Base-by-base conservation (phyloP, 805 yeast genomes). In the Vanderwaltozyma verrucispora region DNA sequence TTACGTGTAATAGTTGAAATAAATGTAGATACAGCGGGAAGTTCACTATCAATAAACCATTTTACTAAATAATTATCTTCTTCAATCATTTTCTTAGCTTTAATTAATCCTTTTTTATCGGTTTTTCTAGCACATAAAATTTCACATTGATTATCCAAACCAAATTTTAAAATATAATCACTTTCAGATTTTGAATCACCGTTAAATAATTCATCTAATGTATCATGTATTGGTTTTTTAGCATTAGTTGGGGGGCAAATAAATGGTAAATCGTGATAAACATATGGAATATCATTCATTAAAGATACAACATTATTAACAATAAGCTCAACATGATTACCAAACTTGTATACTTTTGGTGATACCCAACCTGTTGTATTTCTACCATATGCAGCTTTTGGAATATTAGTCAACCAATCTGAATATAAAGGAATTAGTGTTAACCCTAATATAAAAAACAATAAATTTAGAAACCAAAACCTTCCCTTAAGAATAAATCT, bases 1-100 rank as follows among this genome's bases (percentile, higher is more conserved):
- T 74, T 72, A 15, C 72, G 66, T 33, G 70, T 71, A 11, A 69
- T 73, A 7, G 72, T 70, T 20, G 74, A 69, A 25, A 79, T 72
- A 46, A 79, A 81, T 0, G 94, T 80, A 0, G 95, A 85, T 1
- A 95, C 89, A 7, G 92, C 94, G 0, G 95, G 95, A 25, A 86
- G 62, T 28, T 54, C 59, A 17, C 78, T 83, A 60, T 87, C 95
- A 13, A 86, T 65, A 19, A 73, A 59, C 95, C 95, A 86, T 51
- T 86, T 88, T 12, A 74, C 87, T 37, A 79, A 78, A 49, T 86
- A 86, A 9, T 21, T 21, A 2, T 82, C 82, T 37, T 77, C 63
- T 47, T 72, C 66, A 27, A 86, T 75, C 42, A 86, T 62, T 20
- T 72, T 68, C 41, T 66, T 74, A 0, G 89, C 85, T 35, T 72